A percentile compares a stretch with the other conserved stretches of the same genome.
phyloP scores from a whole-genome alignment of 179 eudicot genomes.

The Heliamphora ciliata region DNA sequence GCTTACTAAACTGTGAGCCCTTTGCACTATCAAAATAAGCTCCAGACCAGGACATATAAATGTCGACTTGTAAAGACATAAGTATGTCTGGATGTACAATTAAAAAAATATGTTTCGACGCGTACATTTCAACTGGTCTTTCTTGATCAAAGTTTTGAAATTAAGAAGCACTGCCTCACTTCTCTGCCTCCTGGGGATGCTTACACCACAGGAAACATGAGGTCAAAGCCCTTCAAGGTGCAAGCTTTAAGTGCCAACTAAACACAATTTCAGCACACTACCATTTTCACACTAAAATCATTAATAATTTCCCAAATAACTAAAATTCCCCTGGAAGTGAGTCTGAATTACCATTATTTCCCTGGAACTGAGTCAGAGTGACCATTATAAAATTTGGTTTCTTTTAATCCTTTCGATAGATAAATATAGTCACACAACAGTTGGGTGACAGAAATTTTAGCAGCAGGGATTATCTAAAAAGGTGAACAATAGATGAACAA shows the following conservation, averaged over 20 bases:
- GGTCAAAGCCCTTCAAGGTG: neutral
- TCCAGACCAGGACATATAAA: no score
- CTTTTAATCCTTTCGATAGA: neutral
- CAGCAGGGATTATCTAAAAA: neutral
- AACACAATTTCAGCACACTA: neutral
- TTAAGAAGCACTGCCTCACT: neutral
- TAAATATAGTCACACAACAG: neutral
- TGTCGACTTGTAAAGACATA: no score
- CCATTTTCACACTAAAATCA: neutral
- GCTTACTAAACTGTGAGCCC: neutral
- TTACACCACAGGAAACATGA: neutral
- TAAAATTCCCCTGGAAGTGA: neutral
- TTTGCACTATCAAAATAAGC: no score
- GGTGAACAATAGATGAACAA: neutral
- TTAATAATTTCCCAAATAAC: neutral
- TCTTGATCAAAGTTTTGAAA: neutral
- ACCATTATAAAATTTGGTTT: no score
- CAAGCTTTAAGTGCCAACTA: neutral
- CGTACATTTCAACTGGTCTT: neutral
- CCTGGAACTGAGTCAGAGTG: no score
- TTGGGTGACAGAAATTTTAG: neutral
- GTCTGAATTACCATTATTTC: neutral
- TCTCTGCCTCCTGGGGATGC: neutral
- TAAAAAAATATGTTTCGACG: no score
- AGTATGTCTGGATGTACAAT: no score